Base-by-base conservation (phyloP, 2,329 filamentous ascomycete species). In the Celoporthe dispersa region DNA sequence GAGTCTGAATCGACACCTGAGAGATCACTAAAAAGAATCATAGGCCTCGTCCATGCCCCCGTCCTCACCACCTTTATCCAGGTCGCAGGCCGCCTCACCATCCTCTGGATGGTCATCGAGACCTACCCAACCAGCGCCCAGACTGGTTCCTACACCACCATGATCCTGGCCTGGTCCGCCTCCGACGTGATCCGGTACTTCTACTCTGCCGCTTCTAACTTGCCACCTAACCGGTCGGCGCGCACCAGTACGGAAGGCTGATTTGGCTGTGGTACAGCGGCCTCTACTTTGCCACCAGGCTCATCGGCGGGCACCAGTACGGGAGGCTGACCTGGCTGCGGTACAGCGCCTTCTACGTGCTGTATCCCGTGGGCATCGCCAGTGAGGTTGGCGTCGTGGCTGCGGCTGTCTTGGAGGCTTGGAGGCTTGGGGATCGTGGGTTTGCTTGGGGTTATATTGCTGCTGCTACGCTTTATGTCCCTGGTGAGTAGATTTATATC, bases 31-130 rank as follows among this genome's bases (percentile, higher is more conserved):
- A 60, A 1, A 31, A 16, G n/a, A 39, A n/a, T 0, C 7, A 25
- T 44, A 72, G 70, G 70, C 62, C 65, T 72, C 33, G 70, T 72
- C 37, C 66, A 68, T 48, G 68, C 70, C 48, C 68, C 65, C 8
- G 68, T 72, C 19, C 48, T 66, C 55, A 70, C 70, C 4, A 70
- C 68, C 48, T 62, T 68, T 11, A 62, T 72, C 12, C 70, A 70
- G n/a, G 65, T 72, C 33, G 70, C 65, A 6, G 70, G 68, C 60
- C 68, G 70, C 25, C 44, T 66, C 39, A 70, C 68, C 11, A 65
- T 72, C n/a, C 44, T 72, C 28, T 72, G 70, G 70, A 64, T 70
- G 25, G 68, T 72, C 44, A 68, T 72, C 37, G 68, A 72, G 65
- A 60, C 51, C 16, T 70, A 70, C 48, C 68, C 63, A 12, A 60